phyloP scores from a whole-genome alignment of 2,329 filamentous ascomycete species.

The Aspergillus chevalieri region DNA sequence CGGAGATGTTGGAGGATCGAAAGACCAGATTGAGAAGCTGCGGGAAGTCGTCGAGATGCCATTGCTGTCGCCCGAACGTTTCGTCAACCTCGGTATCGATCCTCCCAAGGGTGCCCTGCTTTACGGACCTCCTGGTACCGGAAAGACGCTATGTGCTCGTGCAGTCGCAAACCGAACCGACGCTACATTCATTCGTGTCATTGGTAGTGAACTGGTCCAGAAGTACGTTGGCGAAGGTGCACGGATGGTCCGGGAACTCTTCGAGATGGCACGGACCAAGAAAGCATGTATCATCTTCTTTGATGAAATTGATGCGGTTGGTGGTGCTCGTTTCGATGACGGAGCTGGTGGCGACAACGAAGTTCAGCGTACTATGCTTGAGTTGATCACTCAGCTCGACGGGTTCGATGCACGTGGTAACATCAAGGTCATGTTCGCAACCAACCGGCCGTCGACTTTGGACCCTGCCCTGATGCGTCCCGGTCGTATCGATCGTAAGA shows the following conservation, averaged over 20 bases:
- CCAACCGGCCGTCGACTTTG: slow-evolving; percentile 89
- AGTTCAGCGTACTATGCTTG: slow-evolving; percentile 95
- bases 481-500: slow-evolving; percentile 96
- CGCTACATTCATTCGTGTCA: slow-evolving; percentile 96
- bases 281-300: slow-evolving; percentile 99
- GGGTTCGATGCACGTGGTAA: slow-evolving; percentile 95
- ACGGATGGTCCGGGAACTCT: slow-evolving; percentile 95
- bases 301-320: slow-evolving; percentile 95
- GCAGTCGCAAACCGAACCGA: slow-evolving; percentile 97
- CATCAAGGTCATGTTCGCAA: slow-evolving; percentile 99
- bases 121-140: slow-evolving; percentile 96
- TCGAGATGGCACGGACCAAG: slow-evolving; percentile 99
- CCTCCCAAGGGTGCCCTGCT: slow-evolving; percentile 95
- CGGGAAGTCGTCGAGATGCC: slow-evolving; percentile 99
- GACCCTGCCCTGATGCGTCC: slow-evolving; percentile 97
- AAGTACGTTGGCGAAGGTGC: slow-evolving; percentile 99
- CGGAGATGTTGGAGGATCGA: slow-evolving; percentile 96
- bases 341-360: slow-evolving; percentile 96
- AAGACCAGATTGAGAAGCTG: slow-evolving; percentile 99
- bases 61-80: slow-evolving; percentile 88
- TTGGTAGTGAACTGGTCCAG: slow-evolving; percentile 94
- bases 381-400: slow-evolving; percentile 93
- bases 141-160: slow-evolving; percentile 95
- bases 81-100: slow-evolving; percentile 98
- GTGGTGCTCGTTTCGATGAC: slow-evolving; percentile 92